Conservation (phyloP, 2,329 filamentous ascomycete genomes). For the Stachybotrys echinatus region DNA sequence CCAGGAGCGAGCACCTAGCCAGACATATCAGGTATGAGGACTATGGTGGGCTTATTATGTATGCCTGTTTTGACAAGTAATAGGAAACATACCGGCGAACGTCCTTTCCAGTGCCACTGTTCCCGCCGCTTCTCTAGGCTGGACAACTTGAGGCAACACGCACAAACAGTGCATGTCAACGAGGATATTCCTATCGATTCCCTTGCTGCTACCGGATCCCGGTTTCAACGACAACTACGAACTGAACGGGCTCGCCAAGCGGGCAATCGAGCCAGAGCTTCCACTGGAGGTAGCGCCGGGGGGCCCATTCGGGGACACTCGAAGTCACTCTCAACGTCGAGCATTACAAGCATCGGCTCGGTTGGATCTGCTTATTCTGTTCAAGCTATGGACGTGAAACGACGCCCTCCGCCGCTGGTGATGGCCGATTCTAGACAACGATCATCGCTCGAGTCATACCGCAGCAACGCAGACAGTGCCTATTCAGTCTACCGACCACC, state of each 20-base stretch:
- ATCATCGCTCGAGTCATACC: conserved; percentile 63
- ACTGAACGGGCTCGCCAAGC: conserved; percentile 77
- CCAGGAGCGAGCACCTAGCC: conserved; percentile 89
- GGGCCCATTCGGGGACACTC: conserved; percentile 73
- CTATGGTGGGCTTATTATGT: background rate
- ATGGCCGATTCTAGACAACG: conserved; percentile 72
- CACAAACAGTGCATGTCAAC: conserved; percentile 95
- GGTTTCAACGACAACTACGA: conserved; percentile 87
- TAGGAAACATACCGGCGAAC: conserved; percentile 95
- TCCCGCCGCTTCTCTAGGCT: conserved; percentile 86
- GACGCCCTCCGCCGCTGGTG: conserved; percentile 74
- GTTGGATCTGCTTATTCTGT: conserved; percentile 59
- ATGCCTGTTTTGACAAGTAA: conserved; percentile 5
- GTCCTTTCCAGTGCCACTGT: conserved; percentile 95
- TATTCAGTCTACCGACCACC: conserved; percentile 55
- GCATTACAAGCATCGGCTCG: conserved; percentile 71
- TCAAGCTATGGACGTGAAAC: conserved; percentile 58
- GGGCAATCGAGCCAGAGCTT: conserved; percentile 66
- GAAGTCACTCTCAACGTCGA: conserved; percentile 81
- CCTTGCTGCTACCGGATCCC: conserved; percentile 82
- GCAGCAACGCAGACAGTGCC: conserved; percentile 57
- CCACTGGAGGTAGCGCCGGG: conserved; percentile 69
- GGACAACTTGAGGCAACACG: conserved; percentile 93
- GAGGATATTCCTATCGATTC: conserved; percentile 95
- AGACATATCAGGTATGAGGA: conserved; percentile 75